phyloP scores from a whole-genome alignment of 1,139 yeast genomes.

The Nakaseomyces uthaithaninus region DNA sequence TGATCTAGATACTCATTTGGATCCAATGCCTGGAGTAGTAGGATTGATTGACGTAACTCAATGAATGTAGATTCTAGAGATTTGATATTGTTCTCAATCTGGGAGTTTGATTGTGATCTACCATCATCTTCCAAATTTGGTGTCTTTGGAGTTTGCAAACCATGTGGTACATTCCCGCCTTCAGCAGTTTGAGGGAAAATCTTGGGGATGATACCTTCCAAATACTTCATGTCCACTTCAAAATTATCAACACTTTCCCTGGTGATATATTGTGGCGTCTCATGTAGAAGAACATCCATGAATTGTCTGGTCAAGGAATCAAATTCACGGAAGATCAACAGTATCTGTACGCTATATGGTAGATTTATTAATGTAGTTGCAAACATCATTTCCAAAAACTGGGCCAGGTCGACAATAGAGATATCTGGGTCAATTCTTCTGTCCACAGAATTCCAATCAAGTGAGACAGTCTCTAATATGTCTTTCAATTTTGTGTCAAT shows the following conservation, averaged over 20 bases:
- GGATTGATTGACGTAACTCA: constrained; percentile 57
- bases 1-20: constrained; percentile 48
- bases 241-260: constrained; percentile 50
- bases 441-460: constrained; percentile 62
- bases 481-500: constrained; percentile 74
- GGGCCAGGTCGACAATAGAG: constrained; percentile 78
- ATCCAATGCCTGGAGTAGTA: constrained; percentile 43
- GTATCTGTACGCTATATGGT: constrained; percentile 68
- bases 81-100: constrained; percentile 29
- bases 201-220: constrained; percentile 44
- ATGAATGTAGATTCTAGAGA: constrained; percentile 47
- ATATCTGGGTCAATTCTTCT: constrained; percentile 58
- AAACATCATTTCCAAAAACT: constrained; percentile 77
- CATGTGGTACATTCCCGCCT: not conserved
- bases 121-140: constrained; percentile 14
- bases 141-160: constrained; percentile 6
- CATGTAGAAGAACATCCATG: constrained; percentile 49
- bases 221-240: constrained; percentile 51
- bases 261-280: constrained; percentile 37
- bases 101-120: constrained; percentile 31
- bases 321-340: constrained; percentile 76
- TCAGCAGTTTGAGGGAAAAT: constrained; percentile 31
- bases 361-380: constrained; percentile 78
- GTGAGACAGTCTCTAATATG: constrained; percentile 76
- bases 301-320: constrained; percentile 76